A percentile compares a stretch with the other conserved stretches of the same genome.
Evolutionary conservation across 2,329 filamentous ascomycete genomes (phyloP).

Genomic region (Phialemonium atrogriseum): DNA sequence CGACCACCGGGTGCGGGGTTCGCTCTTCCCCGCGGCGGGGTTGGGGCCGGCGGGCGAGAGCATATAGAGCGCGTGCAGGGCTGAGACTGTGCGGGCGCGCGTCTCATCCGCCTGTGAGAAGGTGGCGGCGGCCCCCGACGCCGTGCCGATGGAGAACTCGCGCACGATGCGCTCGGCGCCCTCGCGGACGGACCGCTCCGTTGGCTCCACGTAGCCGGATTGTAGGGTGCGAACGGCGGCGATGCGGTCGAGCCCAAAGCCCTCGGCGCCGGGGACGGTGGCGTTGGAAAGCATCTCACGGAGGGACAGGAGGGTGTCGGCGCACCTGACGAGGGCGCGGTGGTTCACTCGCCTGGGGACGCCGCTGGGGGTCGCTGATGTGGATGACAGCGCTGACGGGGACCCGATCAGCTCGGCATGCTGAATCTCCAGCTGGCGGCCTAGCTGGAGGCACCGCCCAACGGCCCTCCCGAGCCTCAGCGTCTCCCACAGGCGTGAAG

Average conservation of each 20-base stretch:
- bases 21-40: constrained; percentile 28
- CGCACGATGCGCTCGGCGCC: constrained; percentile 71
- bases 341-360: constrained; percentile 58
- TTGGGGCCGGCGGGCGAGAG: constrained; percentile 58
- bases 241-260: constrained; percentile 65
- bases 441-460: constrained; percentile 69
- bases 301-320: constrained; percentile 69
- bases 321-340: constrained; percentile 70
- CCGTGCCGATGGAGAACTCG: constrained; percentile 67
- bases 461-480: constrained; percentile 70
- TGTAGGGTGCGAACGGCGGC: constrained; percentile 62
- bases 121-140: constrained; percentile 38
- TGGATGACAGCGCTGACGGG: constrained; percentile 16
- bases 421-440: constrained; percentile 80
- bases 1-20: constrained; percentile 49
- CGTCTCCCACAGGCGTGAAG: constrained; percentile 72
- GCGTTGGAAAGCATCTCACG: constrained; percentile 59
- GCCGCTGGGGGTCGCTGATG: constrained; percentile 24
- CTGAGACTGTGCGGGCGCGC: constrained; percentile 64
- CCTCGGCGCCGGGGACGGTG: constrained; percentile 63
- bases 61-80: constrained; percentile 69
- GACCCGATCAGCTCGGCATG: constrained; percentile 56
- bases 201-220: constrained; percentile 59
- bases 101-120: constrained; percentile 65
- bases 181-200: constrained; percentile 65